Evolutionary conservation across 306 rosid genomes (phyloP), one percentile per base, ranked within the genome.

Genomic region (Oxytropis ochrocephala): DNA sequence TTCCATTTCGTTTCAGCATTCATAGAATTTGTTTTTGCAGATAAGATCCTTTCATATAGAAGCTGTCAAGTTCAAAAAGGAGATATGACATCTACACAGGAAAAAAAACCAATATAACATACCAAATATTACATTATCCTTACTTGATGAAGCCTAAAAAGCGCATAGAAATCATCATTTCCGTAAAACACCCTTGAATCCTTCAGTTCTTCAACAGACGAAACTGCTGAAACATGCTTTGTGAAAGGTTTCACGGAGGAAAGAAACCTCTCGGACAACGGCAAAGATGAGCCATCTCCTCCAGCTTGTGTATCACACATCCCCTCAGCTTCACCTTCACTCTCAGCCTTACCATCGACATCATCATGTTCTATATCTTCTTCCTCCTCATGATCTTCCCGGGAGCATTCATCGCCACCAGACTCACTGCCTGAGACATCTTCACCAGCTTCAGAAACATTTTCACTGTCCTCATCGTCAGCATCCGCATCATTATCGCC

Each of bases 321-420:
- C 71, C 87, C 97, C 64, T 89, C 99, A 32, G 89, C 96, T 85
- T 95, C 99, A 33, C 96, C 99, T 85, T 94, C 99, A 72, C 99
- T 90, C 87, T 91, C 99, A 78, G 82, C 99, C 89, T 89, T 95
- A 71, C 82, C 90, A 77, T 89, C 92, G 67, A 77, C 83, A 56
- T 83, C 98, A 64, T 87, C 92, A 17, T 75, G 87, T 44, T 85
- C 98, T n/a, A 76, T 78, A 76, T 88, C 96, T 47, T 85, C 96
- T 72, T 85, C 94, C 60, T 86, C 94, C 63, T 83, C 93, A 24
- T 85, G 97, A 69, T 87, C 99, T 73, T 83, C 97, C 8, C 83
- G 80, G 24, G 85, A 87, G 88, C 96, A 85, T 81, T 89, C 96
- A 77, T 88, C 99, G 73, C 94, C 92, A 59, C 88, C 95, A 67